Evolutionary conservation across 1,284 basidiomycete genomes (phyloP).

Genomic region (Tilletia caries): DNA sequence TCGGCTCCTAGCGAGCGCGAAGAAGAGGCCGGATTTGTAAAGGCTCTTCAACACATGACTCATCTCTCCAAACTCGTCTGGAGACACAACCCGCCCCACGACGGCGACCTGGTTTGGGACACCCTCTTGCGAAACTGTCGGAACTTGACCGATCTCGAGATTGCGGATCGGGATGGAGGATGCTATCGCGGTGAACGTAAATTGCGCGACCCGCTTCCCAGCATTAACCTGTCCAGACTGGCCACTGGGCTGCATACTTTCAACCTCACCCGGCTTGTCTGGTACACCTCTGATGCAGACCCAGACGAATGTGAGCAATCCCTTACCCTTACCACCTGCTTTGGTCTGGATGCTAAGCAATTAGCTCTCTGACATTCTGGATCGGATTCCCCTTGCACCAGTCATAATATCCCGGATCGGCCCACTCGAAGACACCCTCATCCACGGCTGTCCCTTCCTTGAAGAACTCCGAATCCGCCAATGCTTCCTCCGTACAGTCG

Average conservation of each 20-base stretch:
- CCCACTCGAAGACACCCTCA: conserved; percentile 13
- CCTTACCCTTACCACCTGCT: no score
- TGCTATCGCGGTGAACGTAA: neutral
- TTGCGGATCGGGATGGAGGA: conserved; percentile 14
- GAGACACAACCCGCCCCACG: conserved; percentile 1
- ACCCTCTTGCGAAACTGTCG: conserved; percentile 5
- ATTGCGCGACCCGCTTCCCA: neutral
- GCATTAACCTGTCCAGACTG: conserved; percentile 5
- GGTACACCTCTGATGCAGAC: conserved; percentile 12
- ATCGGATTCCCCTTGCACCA: neutral
- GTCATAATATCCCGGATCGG: conserved; percentile 12
- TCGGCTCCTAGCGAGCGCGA: neutral
- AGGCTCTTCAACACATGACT: conserved; percentile 9
- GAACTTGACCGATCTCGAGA: conserved; percentile 12
- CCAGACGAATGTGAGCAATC: neutral
- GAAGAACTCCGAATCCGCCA: conserved; percentile 18
- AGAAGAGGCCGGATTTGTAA: conserved; percentile 2
- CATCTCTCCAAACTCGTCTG: conserved; percentile 12
- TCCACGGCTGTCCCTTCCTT: conserved; percentile 14
- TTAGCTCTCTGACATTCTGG: neutral
- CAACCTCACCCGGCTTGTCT: conserved; percentile 16
- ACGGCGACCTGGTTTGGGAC: neutral
- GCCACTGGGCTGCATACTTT: neutral
- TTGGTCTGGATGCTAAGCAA: no score
- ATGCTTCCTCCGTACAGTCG: neutral